phyloP scores from a whole-genome alignment of 2,329 filamentous ascomycete species.

The Beauveria sp. region DNA sequence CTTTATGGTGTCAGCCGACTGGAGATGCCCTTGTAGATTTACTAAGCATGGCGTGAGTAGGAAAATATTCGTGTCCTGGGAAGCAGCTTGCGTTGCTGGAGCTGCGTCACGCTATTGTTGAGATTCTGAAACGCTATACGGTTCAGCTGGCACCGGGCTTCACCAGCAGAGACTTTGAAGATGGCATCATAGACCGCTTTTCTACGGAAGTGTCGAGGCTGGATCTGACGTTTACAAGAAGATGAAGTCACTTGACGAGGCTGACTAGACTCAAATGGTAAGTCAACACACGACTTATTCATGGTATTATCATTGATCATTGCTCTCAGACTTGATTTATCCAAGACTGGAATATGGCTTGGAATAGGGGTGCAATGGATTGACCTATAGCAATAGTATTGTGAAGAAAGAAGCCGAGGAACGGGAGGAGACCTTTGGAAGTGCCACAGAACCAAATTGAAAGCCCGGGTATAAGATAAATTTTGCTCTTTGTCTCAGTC shows the following conservation, averaged over 20 bases:
- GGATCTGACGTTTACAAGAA: background rate
- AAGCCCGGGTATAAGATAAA: too few relatives aligned
- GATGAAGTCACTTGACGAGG: background rate
- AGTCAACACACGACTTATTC: too few relatives aligned
- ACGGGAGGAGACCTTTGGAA: too few relatives aligned
- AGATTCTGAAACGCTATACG: slow-evolving; percentile 3
- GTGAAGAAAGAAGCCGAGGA: too few relatives aligned
- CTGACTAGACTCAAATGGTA: too few relatives aligned
- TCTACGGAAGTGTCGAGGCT: background rate
- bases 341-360: too few relatives aligned
- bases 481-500: too few relatives aligned
- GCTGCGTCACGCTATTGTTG: background rate
- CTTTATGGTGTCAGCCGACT: background rate
- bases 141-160: background rate
- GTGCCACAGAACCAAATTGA: too few relatives aligned
- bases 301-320: too few relatives aligned
- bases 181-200: background rate
- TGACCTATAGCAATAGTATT: too few relatives aligned
- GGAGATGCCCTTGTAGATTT: background rate
- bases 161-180: background rate
- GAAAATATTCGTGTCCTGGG: slow-evolving; percentile 25
- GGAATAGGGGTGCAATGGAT: too few relatives aligned
- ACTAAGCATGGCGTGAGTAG: background rate
- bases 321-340: too few relatives aligned
- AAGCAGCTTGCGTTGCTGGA: slow-evolving; percentile 30